Evolutionary conservation across 202 grass and related monocot genomes (phyloP), one percentile per base, ranked within the genome.

Genomic region (Panicum hallii): DNA sequence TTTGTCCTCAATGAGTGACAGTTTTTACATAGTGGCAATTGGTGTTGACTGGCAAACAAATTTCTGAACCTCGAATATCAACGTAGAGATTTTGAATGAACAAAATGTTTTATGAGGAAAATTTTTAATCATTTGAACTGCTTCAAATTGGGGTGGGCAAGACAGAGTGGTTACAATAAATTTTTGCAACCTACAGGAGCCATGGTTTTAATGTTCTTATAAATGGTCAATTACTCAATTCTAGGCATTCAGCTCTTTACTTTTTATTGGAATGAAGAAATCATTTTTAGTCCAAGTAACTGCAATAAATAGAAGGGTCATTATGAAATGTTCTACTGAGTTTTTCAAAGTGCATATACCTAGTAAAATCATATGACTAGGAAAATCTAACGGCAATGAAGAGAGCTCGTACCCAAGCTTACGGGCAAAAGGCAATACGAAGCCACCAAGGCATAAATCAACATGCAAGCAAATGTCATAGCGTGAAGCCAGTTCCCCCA

Each of bases 381-480:
- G 75, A 85, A 50, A 64, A 72, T 32, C 32, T 63, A 58, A 70
- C 32, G 14, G 38, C 86, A 19, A 72, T 61, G 54, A 80, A 66
- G 65, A 73, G 78, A 91, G 48, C 43, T 80, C 19, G 60, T 99
- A 99, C 97, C 97, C 97, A 71, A 99, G 97, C 66, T 96, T 99
- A 58, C 82, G 84, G 52, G 97, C 91, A 70, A 99, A 99, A 86
- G 97, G 97, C 81, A 99, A 85, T 61, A 99, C 93, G 4, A 99
- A 99, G 53, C 97, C 97, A 85, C 97, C 96, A 52, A 99, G 93
- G 72, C 97, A 99, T 82, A 99, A 89, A 88, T 99, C 97, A 88
- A 99, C 86, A 80, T 99, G 97, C 50, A 99, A 90, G 56, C 97
- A 99, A 92, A 99, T 84, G 58, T 78, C 93, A 91, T 96, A 92